phyloP scores from a whole-genome alignment of 495 filamentous ascomycete genomes.

The Cercophora samala region DNA sequence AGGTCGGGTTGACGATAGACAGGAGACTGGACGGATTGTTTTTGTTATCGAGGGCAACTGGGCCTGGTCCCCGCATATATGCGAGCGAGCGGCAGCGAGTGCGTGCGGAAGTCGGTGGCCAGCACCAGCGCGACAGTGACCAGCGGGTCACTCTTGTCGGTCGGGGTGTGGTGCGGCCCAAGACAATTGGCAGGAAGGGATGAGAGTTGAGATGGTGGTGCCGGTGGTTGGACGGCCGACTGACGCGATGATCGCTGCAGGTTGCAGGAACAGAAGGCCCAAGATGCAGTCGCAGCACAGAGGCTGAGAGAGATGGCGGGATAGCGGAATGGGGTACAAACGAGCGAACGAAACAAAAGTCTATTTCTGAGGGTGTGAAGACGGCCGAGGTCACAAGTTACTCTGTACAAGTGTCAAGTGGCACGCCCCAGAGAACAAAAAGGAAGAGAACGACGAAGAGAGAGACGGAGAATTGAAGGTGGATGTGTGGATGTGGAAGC shows the following conservation, averaged over 20 bases:
- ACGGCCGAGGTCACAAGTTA: constrained; percentile 5
- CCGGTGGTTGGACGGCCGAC: constrained; percentile 13
- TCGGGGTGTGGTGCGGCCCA: constrained; percentile 9
- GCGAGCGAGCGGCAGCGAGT: constrained; percentile 15
- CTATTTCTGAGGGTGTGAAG: constrained; percentile 10
- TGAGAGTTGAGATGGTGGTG: constrained; percentile 6
- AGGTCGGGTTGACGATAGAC: constrained; percentile 14
- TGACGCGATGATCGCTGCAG: constrained; percentile 7
- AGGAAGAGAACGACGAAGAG: constrained; percentile 17
- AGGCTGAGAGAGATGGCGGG: constrained; percentile 4
- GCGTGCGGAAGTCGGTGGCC: constrained; percentile 8
- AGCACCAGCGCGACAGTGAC: constrained; percentile 5
- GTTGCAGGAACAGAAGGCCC: constrained; percentile 17
- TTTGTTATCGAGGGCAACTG: constrained; percentile 14
- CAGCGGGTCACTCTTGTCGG: constrained; percentile 24
- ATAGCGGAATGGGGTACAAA: neutral
- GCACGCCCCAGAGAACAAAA: constrained; percentile 4
- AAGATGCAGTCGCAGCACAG: constrained; percentile 15
- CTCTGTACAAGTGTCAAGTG: neutral
- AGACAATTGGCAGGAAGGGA: constrained; percentile 1
- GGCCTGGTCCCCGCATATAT: constrained; percentile 28
- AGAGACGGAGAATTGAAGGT: constrained; percentile 19
- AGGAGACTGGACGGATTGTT: constrained; percentile 8
- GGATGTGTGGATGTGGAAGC: constrained; percentile 23
- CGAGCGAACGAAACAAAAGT: constrained; percentile 11